Evolutionary conservation across 2,329 filamentous ascomycete genomes (phyloP).

Genomic region (Pseudomassariella vexata): DNA sequence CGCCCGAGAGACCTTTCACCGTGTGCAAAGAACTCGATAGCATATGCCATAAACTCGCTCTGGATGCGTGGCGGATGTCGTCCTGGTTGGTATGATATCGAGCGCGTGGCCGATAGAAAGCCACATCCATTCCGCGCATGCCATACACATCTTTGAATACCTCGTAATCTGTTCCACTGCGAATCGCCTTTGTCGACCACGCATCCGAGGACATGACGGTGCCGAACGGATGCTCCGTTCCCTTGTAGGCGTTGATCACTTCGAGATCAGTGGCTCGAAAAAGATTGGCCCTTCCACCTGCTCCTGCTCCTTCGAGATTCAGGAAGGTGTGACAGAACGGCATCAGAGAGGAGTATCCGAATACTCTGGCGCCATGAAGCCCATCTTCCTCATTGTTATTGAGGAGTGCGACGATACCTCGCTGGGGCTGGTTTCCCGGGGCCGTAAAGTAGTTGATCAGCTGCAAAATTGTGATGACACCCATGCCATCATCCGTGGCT

Average conservation of each 20-base stretch:
- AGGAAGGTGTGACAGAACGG: constrained; percentile 81
- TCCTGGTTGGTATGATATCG: constrained; percentile 91
- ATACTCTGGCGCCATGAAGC: constrained; percentile 79
- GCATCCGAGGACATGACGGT: constrained; percentile 77
- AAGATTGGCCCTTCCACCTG: constrained; percentile 78
- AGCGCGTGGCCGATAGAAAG: constrained; percentile 81
- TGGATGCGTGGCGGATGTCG: constrained; percentile 72
- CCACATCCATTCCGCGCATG: constrained; percentile 82
- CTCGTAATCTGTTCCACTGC: constrained; percentile 84
- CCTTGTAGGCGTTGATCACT: constrained; percentile 72
- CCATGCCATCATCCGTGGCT: constrained; percentile 89
- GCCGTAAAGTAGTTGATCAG: constrained; percentile 81
- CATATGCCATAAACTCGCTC: constrained; percentile 83
- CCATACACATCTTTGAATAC: constrained; percentile 74
- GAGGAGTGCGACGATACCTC: constrained; percentile 76
- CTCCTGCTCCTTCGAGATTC: constrained; percentile 91
- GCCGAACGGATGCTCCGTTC: constrained; percentile 71
- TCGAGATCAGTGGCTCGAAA: constrained; percentile 87
- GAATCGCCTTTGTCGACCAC: constrained; percentile 72
- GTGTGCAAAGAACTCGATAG: constrained; percentile 76
- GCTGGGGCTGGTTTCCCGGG: constrained; percentile 63
- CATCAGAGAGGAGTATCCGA: constrained; percentile 75
- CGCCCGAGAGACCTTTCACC: constrained; percentile 62
- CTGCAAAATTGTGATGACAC: constrained; percentile 80
- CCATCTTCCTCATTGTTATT: constrained; percentile 97